phyloP scores from a whole-genome alignment of 139 green algal species.

The Chlorella sorokiniana region DNA sequence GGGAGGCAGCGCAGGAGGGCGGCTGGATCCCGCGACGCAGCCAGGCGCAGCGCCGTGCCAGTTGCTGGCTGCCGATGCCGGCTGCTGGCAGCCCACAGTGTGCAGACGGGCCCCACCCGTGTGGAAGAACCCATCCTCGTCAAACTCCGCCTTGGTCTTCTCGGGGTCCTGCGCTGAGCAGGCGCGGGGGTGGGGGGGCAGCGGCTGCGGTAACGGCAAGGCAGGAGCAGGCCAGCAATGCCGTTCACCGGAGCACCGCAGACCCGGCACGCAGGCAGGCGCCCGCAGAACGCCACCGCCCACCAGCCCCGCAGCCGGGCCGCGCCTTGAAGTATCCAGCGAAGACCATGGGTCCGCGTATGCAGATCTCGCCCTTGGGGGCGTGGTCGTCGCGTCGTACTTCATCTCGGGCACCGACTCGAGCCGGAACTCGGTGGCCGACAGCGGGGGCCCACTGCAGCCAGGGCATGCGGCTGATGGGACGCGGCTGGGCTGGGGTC shows the following conservation, averaged over 20 bases:
- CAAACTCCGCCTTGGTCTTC: slow-evolving; percentile 75
- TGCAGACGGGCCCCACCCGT: slow-evolving; percentile 7
- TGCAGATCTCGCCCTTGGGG: slow-evolving; percentile 78
- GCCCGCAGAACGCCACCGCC: too few species aligned
- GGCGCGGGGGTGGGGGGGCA: not conserved
- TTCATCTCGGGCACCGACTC: slow-evolving; percentile 71
- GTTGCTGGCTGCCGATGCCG: not conserved
- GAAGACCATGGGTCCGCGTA: slow-evolving; percentile 78
- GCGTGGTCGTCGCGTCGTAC: slow-evolving; percentile 48
- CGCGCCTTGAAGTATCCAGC: slow-evolving; percentile 85
- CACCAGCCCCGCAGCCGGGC: too few species aligned
- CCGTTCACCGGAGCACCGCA: not conserved
- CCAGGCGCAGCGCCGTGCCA: not conserved
- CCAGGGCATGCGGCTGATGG: too few species aligned
- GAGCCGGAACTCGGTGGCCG: slow-evolving; percentile 67
- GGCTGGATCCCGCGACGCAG: not conserved
- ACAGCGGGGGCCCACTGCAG: slow-evolving; percentile 74
- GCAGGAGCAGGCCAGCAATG: not conserved
- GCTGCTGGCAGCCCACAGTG: not conserved
- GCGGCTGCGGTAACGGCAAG: not conserved
- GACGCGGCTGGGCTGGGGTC: too few species aligned
- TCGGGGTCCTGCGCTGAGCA: slow-evolving; percentile 46
- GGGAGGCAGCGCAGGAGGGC: not conserved
- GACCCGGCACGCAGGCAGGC: too few species aligned
- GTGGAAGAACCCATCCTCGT: slow-evolving; percentile 87